Evolutionary conservation across 1,139 yeast species (phyloP).

Genomic region (Pichia sp.): DNA sequence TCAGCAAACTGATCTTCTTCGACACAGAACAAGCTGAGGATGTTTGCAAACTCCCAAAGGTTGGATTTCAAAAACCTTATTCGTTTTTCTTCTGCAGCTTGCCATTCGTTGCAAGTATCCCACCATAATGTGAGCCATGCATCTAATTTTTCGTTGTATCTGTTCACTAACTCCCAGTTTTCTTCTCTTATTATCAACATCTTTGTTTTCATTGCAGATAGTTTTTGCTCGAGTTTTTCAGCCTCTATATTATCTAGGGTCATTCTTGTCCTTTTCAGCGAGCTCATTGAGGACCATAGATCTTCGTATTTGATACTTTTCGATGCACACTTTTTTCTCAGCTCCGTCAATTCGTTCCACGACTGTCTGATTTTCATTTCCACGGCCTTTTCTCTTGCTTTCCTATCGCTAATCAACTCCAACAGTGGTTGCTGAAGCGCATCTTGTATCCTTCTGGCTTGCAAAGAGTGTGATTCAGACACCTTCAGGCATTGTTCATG

Average conservation of each 20-base stretch:
- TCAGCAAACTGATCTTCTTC: conserved; percentile 76
- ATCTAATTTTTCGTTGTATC: conserved; percentile 62
- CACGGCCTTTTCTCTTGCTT: conserved; percentile 43
- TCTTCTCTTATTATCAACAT: conserved; percentile 49
- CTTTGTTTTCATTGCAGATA: conserved; percentile 49
- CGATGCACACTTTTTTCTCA: conserved; percentile 38
- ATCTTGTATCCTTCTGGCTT: conserved; percentile 41
- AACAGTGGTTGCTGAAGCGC: conserved; percentile 39
- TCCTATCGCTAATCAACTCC: conserved; percentile 39
- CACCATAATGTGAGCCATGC: conserved; percentile 82
- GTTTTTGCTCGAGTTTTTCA: conserved; percentile 60
- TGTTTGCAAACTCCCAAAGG: conserved; percentile 79
- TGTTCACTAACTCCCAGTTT: conserved; percentile 56
- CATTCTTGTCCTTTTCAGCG: conserved; percentile 58
- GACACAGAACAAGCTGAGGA: conserved; percentile 72
- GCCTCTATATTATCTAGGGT: conserved; percentile 77
- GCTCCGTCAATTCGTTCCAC: conserved; percentile 37
- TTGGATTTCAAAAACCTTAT: conserved; percentile 71
- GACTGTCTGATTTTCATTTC: conserved; percentile 44
- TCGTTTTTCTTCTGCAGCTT: conserved; percentile 73
- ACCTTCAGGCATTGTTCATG: conserved; percentile 51
- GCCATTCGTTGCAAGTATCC: conserved; percentile 60
- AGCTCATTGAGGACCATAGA: conserved; percentile 57
- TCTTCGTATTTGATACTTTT: conserved; percentile 51
- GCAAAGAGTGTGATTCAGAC: conserved; percentile 43